Base-by-base conservation (phyloP, 176 grass and related monocot species). In the Raddia distichophylla region DNA sequence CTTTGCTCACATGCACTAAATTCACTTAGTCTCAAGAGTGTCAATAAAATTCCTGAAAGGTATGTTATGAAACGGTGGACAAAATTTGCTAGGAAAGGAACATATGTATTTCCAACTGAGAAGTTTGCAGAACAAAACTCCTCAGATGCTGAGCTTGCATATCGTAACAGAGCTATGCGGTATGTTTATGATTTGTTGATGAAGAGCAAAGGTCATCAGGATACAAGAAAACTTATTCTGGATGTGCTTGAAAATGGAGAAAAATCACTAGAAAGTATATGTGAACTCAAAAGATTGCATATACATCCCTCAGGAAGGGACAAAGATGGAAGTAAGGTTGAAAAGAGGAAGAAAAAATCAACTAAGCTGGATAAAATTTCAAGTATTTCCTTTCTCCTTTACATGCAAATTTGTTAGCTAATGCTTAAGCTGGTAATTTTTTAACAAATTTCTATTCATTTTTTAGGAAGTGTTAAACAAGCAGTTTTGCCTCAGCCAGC, bases 1-100 rank as follows among this genome's bases (percentile, higher is more conserved):
- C 85, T 95, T 79, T 95, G 93, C 80, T 87, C 67, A 44, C 93
- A 95, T 88, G 87, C 93, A 84, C 72, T 95, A 77, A 95, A 77
- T 83, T 82, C 90, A 70, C 86, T 95, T 77, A 86, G 73, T 69
- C 79, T 95, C 37, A 95, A 93, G 79, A 93, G 86, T 83, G 62
- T 88, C 4, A 75, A 93, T 73, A 86, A 81, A 73, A 86, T 95
- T 74, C 93, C 93, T 73, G 87, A 92, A 89, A 94, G 64, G 55
- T 94, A 87, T 87, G 49, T 89, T 83, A 86, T 87, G 57, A 89
- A 90, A 56, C 55, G 93, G 61, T 94, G 93, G 93, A 94, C 90
- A 69, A 94, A 87, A 79, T 91, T 87, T 87, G 90, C 49, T 42
- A 85, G 84, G 71, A 92, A 75, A 91, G 85, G 82, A 61, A 74